Percentiles rank a stretch among this genome's conserved stretches.
Conservation (phyloP, 192 early-diverging fungal species). For the Coemansia sp. region DNA sequence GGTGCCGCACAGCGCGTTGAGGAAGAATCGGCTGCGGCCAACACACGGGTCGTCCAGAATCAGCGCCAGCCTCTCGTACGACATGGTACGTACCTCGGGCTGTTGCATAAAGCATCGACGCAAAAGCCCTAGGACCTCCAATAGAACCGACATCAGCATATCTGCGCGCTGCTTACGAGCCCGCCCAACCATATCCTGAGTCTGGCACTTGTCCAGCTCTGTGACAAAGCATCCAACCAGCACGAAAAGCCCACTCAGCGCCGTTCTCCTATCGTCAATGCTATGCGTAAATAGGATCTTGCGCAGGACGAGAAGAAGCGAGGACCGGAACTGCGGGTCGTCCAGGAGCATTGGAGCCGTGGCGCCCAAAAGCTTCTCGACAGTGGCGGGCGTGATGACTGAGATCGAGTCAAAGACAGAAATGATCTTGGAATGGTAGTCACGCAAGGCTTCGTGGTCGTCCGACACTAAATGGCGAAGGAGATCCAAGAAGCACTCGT, state of each 20-base stretch:
- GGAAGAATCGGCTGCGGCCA: constrained; percentile 10
- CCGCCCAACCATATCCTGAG: neutral
- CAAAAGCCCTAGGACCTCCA: constrained; percentile 57
- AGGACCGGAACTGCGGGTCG: constrained; percentile 60
- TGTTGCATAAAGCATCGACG: constrained; percentile 72
- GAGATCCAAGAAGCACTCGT: constrained; percentile 21
- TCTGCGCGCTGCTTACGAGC: constrained; percentile 9
- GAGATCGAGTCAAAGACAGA: constrained; percentile 68
- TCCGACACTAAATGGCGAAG: constrained; percentile 25
- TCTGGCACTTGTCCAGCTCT: constrained; percentile 10
- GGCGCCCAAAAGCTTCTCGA: constrained; percentile 58
- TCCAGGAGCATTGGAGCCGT: constrained; percentile 57
- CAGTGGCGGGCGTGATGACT: constrained; percentile 54
- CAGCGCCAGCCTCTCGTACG: constrained; percentile 60
- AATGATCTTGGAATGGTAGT: constrained; percentile 53
- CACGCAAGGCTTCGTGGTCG: constrained; percentile 27
- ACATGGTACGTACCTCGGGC: constrained; percentile 56
- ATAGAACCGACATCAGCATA: constrained; percentile 22
- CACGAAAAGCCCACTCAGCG: constrained; percentile 63
- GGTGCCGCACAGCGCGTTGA: constrained; percentile 22
- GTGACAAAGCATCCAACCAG: constrained; percentile 42
- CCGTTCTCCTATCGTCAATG: constrained; percentile 60
- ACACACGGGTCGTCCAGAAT: constrained; percentile 44
- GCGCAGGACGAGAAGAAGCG: constrained; percentile 67
- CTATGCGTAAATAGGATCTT: constrained; percentile 69